These are phyloP conservation scores for Linaria vulgaris DNA, from an alignment of 257 asterid genomes.

Conservation along the genomic window DNA sequence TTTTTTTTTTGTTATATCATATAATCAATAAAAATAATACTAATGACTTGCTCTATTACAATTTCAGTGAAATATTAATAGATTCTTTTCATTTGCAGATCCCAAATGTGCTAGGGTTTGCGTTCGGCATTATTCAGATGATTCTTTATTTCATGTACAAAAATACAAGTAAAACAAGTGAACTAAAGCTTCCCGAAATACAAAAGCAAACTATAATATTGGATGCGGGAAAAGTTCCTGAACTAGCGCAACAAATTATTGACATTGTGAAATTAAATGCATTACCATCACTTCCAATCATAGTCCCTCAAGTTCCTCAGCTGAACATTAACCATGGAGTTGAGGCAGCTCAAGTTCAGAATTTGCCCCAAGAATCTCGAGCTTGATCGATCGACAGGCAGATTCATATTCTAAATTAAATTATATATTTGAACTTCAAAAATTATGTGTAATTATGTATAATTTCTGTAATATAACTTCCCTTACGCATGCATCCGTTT, in stretches of 20 bases:
- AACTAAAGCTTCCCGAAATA: constrained; percentile 32
- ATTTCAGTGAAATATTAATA: neutral
- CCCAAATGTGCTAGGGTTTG: constrained; percentile 64
- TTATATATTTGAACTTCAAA: no score
- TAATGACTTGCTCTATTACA: no score
- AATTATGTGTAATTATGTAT: no score
- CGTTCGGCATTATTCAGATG: constrained; percentile 65
- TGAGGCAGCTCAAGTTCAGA: constrained; percentile 10
- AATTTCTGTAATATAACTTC: no score
- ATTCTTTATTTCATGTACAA: constrained; percentile 50
- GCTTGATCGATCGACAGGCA: constrained; percentile 11
- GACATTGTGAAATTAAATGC: constrained; percentile 42
- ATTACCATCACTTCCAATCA: constrained; percentile 27
- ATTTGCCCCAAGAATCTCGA: constrained; percentile 18
- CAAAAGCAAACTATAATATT: constrained; percentile 29
- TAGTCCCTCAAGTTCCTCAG: constrained; percentile 23
- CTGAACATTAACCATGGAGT: neutral
- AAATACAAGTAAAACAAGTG: constrained; percentile 21
- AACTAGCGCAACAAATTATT: constrained; percentile 33
- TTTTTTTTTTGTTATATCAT: no score
- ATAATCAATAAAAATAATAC: neutral
- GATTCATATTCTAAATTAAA: no score
- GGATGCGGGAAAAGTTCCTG: constrained; percentile 39
- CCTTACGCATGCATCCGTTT: no score
- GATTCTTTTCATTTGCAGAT: constrained; percentile 34